Conservation (phyloP, 371 early-diverging fungal species). For the Mucor piriformis region DNA sequence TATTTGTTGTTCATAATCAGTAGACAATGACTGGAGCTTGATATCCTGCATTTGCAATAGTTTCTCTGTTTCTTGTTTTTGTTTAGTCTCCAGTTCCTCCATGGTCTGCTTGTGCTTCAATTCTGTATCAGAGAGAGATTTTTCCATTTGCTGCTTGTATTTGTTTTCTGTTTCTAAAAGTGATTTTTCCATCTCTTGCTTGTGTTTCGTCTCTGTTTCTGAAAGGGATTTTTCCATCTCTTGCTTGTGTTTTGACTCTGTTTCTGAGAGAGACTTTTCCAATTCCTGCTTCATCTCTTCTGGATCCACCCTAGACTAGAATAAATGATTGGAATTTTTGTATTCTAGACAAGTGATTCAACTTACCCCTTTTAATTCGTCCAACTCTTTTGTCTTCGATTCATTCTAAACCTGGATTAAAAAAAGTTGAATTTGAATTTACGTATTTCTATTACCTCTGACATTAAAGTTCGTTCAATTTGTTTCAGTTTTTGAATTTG, state of each 20-base stretch:
- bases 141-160: not conserved
- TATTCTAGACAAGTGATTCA: no score
- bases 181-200: not conserved
- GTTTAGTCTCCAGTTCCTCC: slow-evolving; percentile 1
- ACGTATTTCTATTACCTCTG: slow-evolving; percentile 15
- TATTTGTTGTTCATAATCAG: slow-evolving; percentile 3
- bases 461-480: not conserved
- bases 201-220: not conserved
- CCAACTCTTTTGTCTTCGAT: not conserved
- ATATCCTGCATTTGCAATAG: not conserved
- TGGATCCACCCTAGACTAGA: no score
- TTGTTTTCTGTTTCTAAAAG: not conserved
- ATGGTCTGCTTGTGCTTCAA: no score
- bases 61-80: not conserved
- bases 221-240: no score
- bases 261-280: no score
- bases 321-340: no score
- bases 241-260: not conserved
- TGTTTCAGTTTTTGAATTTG: slow-evolving; percentile 29
- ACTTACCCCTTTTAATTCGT: not conserved
- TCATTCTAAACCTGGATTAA: slow-evolving; percentile 10
- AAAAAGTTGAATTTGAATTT: not conserved
- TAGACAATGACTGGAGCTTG: not conserved
- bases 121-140: not conserved
- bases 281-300: no score